Evolutionary conservation across 1,139 yeast genomes (phyloP).

Genomic region (Citeromyces siamensis): DNA sequence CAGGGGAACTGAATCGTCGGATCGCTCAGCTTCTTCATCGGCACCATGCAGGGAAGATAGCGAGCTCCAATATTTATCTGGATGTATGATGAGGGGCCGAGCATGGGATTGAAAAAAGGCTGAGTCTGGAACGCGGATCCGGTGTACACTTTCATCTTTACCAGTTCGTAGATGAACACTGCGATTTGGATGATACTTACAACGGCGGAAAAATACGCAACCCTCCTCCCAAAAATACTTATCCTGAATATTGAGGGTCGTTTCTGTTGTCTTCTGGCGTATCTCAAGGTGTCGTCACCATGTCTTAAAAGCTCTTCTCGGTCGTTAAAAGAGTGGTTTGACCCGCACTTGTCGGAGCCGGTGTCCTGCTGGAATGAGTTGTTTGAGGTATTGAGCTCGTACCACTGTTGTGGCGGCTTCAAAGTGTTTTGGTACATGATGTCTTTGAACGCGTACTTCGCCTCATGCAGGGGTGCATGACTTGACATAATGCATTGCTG

Average conservation of each 20-base stretch:
- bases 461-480: constrained; percentile 4
- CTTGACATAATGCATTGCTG: no score
- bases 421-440: background rate
- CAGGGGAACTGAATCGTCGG: constrained; percentile 45
- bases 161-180: constrained; percentile 61
- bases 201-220: constrained; percentile 31
- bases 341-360: background rate
- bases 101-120: constrained; percentile 70
- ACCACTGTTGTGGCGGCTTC: background rate
- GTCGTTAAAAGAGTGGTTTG: constrained; percentile 2
- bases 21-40: constrained; percentile 36
- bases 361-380: background rate
- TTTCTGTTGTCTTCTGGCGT: background rate
- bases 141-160: constrained; percentile 43
- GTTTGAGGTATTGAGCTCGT: background rate
- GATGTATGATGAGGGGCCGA: constrained; percentile 65
- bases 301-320: background rate
- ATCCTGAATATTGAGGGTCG: background rate
- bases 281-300: background rate
- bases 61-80: constrained; percentile 63
- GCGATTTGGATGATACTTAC: constrained; percentile 38
- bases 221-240: background rate
- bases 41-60: constrained; percentile 62
- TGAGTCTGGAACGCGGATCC: constrained; percentile 60
- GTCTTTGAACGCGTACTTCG: background rate